These are phyloP conservation scores for Drechslera avenae DNA, from an alignment of 2,329 filamentous ascomycete genomes.

Conservation along the genomic window DNA sequence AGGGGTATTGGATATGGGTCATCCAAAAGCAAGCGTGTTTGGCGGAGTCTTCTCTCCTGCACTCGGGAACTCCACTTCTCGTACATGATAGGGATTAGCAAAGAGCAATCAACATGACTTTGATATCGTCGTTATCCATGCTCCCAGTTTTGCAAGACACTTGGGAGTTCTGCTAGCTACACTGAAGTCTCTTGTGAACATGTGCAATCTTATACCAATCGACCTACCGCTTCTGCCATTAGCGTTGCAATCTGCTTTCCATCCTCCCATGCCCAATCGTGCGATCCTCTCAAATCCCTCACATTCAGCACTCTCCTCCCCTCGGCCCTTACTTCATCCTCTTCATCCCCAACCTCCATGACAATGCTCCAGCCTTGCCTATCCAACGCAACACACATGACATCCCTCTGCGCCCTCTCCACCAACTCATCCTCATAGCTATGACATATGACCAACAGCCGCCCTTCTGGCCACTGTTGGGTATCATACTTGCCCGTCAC, in stretches of 20 bases:
- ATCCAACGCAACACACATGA: constrained; percentile 59
- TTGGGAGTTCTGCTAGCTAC: no score
- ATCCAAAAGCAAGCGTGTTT: constrained; percentile 20
- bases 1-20: constrained; percentile 20
- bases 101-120: constrained; percentile 2
- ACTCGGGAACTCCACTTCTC: constrained; percentile 16
- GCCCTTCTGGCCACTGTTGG: constrained; percentile 48
- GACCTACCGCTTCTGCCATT: constrained; percentile 35
- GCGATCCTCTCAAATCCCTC: constrained; percentile 60
- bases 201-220: constrained; percentile 10
- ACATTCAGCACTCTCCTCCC: constrained; percentile 44
- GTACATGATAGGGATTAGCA: constrained; percentile 18
- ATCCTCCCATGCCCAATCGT: constrained; percentile 68
- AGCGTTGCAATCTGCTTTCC: constrained; percentile 61
- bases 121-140: background rate
- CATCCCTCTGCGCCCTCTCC: constrained; percentile 62
- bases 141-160: no score
- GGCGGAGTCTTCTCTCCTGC: constrained; percentile 22
- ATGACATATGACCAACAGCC: constrained; percentile 51
- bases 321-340: constrained; percentile 30
- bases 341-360: constrained; percentile 35
- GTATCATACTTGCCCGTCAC: constrained; percentile 51
- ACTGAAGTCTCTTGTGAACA: no score
- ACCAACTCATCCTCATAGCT: constrained; percentile 57
- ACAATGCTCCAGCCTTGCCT: constrained; percentile 49